These are phyloP conservation scores for Aspergillus sclerotialis DNA, from an alignment of 2,329 filamentous ascomycete species.

Conservation along the genomic window DNA sequence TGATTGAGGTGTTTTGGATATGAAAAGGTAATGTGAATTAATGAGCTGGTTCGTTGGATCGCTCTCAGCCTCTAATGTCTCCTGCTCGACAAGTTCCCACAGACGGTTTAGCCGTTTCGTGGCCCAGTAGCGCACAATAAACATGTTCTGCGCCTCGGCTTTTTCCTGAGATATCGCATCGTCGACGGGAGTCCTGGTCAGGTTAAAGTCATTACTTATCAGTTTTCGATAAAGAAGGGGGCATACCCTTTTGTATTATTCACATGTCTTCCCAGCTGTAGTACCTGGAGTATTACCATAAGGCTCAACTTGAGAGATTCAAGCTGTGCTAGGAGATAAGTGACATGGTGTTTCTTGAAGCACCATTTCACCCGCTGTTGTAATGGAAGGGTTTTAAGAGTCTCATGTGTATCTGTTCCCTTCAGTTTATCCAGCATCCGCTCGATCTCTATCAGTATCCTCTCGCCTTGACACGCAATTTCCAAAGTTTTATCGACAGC, in stretches of 20 bases:
- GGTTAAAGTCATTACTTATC: too few relatives aligned
- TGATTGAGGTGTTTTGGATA: constrained; percentile 7
- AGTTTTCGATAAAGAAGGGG: constrained; percentile 7
- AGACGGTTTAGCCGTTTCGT: constrained; percentile 30
- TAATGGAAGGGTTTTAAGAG: constrained; percentile 18
- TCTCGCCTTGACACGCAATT: constrained; percentile 32
- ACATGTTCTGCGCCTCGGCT: constrained; percentile 36
- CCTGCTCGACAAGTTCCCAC: constrained; percentile 29
- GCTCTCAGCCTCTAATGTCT: constrained; percentile 21
- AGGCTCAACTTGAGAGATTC: constrained; percentile 36
- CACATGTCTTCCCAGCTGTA: constrained; percentile 32
- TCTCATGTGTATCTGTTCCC: constrained; percentile 15
- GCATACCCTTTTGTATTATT: constrained; percentile 22
- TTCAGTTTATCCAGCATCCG: constrained; percentile 34
- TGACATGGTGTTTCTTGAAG: constrained; percentile 36
- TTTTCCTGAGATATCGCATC: constrained; percentile 33
- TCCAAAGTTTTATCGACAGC: constrained; percentile 29
- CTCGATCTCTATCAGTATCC: constrained; percentile 36
- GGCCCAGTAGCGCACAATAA: constrained; percentile 38
- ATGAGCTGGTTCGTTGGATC: constrained; percentile 13
- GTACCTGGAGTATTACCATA: constrained; percentile 30
- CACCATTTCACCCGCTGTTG: constrained; percentile 34
- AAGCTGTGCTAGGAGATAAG: constrained; percentile 35
- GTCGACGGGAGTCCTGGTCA: too few relatives aligned
- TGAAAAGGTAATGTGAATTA: constrained; percentile 9